Conservation (phyloP, 441 rosid genomes). For the Gossypium laxum region DNA sequence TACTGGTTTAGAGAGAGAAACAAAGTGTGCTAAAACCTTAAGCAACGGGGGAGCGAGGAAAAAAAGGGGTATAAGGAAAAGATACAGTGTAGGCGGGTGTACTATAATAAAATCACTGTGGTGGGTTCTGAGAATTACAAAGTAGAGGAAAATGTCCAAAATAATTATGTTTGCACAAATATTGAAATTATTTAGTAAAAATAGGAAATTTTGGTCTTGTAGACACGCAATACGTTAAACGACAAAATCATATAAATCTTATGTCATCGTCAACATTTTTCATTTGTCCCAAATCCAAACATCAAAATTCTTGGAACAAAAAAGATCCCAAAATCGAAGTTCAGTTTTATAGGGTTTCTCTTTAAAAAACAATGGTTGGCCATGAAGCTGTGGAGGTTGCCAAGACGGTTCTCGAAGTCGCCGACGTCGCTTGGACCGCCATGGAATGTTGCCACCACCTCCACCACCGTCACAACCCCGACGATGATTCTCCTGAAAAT, state of each 20-base stretch:
- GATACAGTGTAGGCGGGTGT: not conserved
- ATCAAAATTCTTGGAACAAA: too few relatives aligned
- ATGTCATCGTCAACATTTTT: not conserved
- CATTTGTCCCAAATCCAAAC: too few relatives aligned
- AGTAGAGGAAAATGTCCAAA: not conserved
- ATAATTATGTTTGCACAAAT: not conserved
- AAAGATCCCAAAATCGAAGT: not conserved
- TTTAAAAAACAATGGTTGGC: slow-evolving; percentile 23
- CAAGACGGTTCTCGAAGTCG: slow-evolving; percentile 82
- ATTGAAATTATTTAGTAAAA: not conserved
- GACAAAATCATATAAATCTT: not conserved
- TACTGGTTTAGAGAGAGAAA: not conserved
- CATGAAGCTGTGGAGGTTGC: slow-evolving; percentile 69
- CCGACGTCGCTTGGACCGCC: slow-evolving; percentile 77
- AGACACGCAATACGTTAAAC: slow-evolving; percentile 23
- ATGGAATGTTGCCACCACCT: slow-evolving; percentile 49
- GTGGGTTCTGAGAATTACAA: not conserved
- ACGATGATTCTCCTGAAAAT: slow-evolving; percentile 15
- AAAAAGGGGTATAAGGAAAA: not conserved
- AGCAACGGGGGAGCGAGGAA: not conserved
- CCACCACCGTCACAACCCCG: slow-evolving; percentile 23
- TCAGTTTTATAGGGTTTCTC: not conserved
- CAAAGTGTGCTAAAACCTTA: slow-evolving; percentile 1
- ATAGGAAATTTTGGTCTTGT: not conserved
- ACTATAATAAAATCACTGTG: not conserved